Base-by-base conservation (phyloP, 805 yeast genomes). In the Teunomyces pallodes region DNA sequence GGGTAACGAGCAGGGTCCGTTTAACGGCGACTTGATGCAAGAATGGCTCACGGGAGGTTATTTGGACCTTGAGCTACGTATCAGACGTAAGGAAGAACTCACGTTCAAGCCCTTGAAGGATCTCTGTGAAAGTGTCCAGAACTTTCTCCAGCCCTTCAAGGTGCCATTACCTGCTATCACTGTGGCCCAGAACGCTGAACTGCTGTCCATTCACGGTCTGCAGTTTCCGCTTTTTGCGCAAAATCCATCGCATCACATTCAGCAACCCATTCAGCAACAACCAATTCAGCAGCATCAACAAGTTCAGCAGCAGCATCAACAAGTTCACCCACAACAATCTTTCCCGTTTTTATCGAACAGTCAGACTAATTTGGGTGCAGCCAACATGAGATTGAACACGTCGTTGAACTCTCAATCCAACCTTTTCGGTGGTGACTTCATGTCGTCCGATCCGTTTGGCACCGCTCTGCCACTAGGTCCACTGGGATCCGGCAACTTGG, bases 1-100 rank as follows among this genome's bases (percentile, higher is more conserved):
- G 36, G 88, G 87, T 4, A 75, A 67, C 44, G 83, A 81, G 52
- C 96, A 88, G 61, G 96, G 96, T 17, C 96, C 96, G 3, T 89
- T 89, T 65, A 72, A 74, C 42, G 90, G 91, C 2, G 62, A 66
- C 24, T 67, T 77, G 66, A 89, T 89, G 96, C 91, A 87, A 54
- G 81, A 72, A 45, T 89, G 96, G 96, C 81, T 77, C 49, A 59
- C 77, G 7, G 77, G 76, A 38, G 81, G 82, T 2, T 87, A 84
- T 66, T 72, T 88, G 54, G 69, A 69, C 35, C 72, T 70, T 9
- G 81, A 76, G 49, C 69, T 89, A 52, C 67, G 68, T 36, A 69
- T 90, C 47, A 76, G 86, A 47, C 77, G 92, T 29, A 77, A 72
- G 16, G 85, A 77, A 41, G 89, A 84, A 50, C 42, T 61, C 0